These are phyloP conservation scores for Labyrinthula sp. DNA, from an alignment of 352 stramenopile genomes.

Conservation along the genomic window DNA sequence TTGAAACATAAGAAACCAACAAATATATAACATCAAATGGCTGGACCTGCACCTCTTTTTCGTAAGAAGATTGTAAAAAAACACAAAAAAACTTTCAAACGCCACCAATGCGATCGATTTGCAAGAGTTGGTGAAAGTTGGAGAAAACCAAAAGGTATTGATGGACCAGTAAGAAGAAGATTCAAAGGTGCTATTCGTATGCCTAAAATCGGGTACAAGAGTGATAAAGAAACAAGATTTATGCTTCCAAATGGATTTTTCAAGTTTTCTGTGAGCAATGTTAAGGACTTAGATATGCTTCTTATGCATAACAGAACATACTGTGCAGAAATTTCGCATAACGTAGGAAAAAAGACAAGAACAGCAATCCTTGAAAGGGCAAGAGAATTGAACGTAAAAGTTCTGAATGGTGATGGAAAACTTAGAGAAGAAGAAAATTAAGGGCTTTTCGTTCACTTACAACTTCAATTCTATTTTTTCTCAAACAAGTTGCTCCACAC, in stretches of 20 bases:
- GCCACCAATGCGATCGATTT: constrained; percentile 93
- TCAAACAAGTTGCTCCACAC: too few species aligned
- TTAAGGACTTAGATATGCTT: constrained; percentile 87
- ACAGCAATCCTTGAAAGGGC: constrained; percentile 89
- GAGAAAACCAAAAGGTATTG: constrained; percentile 98
- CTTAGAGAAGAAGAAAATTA: constrained; percentile 79
- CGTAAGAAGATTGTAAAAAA: constrained; percentile 92
- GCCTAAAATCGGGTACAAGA: constrained; percentile 96
- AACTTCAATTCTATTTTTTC: too few species aligned
- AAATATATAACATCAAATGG: too few species aligned
- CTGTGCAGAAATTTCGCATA: constrained; percentile 91
- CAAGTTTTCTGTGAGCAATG: constrained; percentile 95
- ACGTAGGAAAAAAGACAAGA: constrained; percentile 82
- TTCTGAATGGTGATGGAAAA: constrained; percentile 92
- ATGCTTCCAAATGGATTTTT: constrained; percentile 95
- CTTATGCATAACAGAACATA: constrained; percentile 86
- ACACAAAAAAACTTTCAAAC: constrained; percentile 98
- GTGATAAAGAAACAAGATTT: constrained; percentile 93
- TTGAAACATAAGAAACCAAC: too few species aligned
- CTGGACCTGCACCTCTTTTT: too few species aligned
- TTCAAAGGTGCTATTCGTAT: constrained; percentile 93
- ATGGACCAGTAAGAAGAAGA: constrained; percentile 87
- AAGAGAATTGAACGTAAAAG: constrained; percentile 89
- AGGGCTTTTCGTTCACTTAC: too few species aligned
- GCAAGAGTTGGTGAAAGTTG: constrained; percentile 84